Evolutionary conservation across 345 rosid genomes (phyloP).

Genomic region (Rhodamnia argentea): DNA sequence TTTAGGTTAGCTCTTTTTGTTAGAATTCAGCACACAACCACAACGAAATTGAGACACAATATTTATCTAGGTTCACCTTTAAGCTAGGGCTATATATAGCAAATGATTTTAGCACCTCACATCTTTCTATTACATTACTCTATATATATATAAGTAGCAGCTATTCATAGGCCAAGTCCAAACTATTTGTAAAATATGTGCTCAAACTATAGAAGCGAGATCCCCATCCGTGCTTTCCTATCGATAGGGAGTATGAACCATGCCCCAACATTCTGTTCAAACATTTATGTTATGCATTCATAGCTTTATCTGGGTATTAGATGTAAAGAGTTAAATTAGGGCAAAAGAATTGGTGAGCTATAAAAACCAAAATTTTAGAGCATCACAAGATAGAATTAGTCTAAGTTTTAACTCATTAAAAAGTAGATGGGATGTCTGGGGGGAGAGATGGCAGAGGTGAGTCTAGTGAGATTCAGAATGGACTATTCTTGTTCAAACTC

Average conservation of each 20-base stretch:
- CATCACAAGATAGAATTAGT: not conserved
- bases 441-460: not conserved
- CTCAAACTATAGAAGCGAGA: too few relatives aligned
- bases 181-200: too few relatives aligned
- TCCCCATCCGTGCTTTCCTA: too few relatives aligned
- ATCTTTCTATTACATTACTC: too few relatives aligned
- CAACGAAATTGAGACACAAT: too few relatives aligned
- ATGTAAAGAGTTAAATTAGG: not conserved
- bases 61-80: too few relatives aligned
- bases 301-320: not conserved
- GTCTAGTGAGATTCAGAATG: not conserved
- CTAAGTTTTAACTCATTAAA: not conserved
- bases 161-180: too few relatives aligned
- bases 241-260: too few relatives aligned
- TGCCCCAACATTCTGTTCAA: not conserved
- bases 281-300: not conserved
- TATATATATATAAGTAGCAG: too few relatives aligned
- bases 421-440: not conserved
- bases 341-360: not conserved
- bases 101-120: too few relatives aligned
- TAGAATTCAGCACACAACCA: too few relatives aligned
- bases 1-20: not conserved
- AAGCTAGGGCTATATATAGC: too few relatives aligned
- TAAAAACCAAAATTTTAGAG: not conserved
- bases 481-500: not conserved